phyloP scores from a whole-genome alignment of 768 basidiomycete genomes.

The Termitomyces sp. region DNA sequence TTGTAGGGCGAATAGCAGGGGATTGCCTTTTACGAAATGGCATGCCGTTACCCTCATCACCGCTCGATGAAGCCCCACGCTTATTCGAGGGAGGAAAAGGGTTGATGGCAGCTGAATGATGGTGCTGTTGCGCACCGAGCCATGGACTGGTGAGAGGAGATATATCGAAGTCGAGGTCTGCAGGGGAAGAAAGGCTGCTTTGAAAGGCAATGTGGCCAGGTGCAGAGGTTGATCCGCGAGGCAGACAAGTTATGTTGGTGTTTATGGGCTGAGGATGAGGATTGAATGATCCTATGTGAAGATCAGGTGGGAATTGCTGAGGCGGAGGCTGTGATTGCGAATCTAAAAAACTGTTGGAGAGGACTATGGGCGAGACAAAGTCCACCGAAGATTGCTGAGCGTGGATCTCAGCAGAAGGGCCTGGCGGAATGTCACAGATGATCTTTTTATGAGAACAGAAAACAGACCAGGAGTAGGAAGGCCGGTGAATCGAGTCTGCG shows the following conservation, averaged over 20 bases:
- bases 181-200: slow-evolving; percentile 37
- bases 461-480: slow-evolving; percentile 65
- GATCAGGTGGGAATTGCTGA: slow-evolving; percentile 14
- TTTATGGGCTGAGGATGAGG: slow-evolving; percentile 17
- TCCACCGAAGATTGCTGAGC: slow-evolving; percentile 51
- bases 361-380: slow-evolving; percentile 59
- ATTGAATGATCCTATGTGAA: slow-evolving; percentile 17
- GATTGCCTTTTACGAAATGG: slow-evolving; percentile 51
- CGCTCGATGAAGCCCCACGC: slow-evolving; percentile 52
- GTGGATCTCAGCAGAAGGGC: slow-evolving; percentile 62
- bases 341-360: slow-evolving; percentile 34
- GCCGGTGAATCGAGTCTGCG: slow-evolving; percentile 36
- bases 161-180: slow-evolving; percentile 66
- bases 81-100: slow-evolving; percentile 32
- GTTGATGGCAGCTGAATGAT: slow-evolving; percentile 20
- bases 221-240: slow-evolving; percentile 49
- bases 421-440: slow-evolving; percentile 24
- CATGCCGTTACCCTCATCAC: slow-evolving; percentile 39
- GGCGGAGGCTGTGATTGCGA: slow-evolving; percentile 8
- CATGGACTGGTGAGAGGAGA: slow-evolving; percentile 81
- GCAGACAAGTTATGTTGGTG: slow-evolving; percentile 11
- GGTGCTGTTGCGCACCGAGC: slow-evolving; percentile 57
- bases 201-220: slow-evolving; percentile 73
- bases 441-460: background rate
- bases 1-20: slow-evolving; percentile 39